phyloP scores from a whole-genome alignment of 257 asterid species.

The Fraxinus quadrangulata region DNA sequence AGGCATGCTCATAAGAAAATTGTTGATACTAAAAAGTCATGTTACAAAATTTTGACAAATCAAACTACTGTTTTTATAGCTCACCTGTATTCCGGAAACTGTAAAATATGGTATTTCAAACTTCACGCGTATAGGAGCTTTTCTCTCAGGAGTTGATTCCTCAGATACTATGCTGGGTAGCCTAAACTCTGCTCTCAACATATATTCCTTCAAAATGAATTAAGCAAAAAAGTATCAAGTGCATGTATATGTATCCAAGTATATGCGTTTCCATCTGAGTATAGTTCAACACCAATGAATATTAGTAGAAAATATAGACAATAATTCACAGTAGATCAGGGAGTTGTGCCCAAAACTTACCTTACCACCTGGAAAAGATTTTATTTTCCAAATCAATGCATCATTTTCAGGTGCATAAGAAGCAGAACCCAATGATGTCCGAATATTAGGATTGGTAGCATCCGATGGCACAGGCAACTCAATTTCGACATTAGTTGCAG shows the following conservation, averaged over 20 bases:
- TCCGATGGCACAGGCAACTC: constrained; percentile 55
- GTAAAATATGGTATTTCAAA: constrained; percentile 60
- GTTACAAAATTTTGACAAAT: neutral
- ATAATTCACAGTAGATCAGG: neutral
- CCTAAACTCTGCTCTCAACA: constrained; percentile 52
- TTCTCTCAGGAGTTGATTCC: constrained; percentile 49
- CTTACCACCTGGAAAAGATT: constrained; percentile 58
- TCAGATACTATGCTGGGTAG: constrained; percentile 49
- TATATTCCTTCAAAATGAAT: constrained; percentile 35
- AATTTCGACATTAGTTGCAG: constrained; percentile 60
- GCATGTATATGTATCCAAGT: too few species aligned
- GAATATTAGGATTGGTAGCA: constrained; percentile 46
- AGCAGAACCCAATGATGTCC: constrained; percentile 55
- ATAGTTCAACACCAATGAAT: neutral
- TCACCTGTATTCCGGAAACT: constrained; percentile 53
- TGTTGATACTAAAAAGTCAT: neutral
- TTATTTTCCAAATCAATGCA: constrained; percentile 51
- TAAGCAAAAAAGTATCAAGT: neutral
- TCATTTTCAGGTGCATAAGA: constrained; percentile 57
- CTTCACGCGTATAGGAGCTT: constrained; percentile 58
- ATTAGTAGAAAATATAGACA: neutral
- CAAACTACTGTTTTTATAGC: neutral
- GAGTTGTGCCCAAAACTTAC: constrained; percentile 16
- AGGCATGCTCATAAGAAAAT: neutral
- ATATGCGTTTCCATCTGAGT: too few species aligned